Base-by-base conservation (phyloP, 2,329 filamentous ascomycete species). In the Ramularia endophylla region DNA sequence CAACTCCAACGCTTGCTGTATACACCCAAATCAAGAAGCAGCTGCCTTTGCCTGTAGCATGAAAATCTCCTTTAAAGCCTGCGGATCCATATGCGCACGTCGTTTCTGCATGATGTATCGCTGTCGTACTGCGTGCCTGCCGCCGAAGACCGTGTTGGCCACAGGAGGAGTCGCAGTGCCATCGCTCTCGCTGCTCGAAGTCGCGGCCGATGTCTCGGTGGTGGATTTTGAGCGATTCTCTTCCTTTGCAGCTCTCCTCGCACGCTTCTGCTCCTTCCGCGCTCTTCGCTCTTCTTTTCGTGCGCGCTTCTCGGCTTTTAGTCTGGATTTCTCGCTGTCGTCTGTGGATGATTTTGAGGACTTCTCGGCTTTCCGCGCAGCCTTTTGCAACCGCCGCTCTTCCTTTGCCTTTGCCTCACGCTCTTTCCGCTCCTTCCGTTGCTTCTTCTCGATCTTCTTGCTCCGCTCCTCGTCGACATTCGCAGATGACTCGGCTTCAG, bases 31-130 rank as follows among this genome's bases (percentile, higher is more conserved):
- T 17, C 32, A 34, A 11, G 15, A 53, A 12, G 50, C 40, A 18
- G 51, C 44, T 17, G 49, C 42, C 34, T 47, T 44, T 34, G 65
- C 52, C 50, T 83, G 83, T 43, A 84, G 72, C 81, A 84, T 84
- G 52, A 84, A 81, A 57, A 85, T 85, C 78, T 95, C 88, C 62
- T 89, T 90, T 58, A 97, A 66, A 11, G 88, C 86, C 58, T 83
- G 80, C 36, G 81, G 75, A 63, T 95, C 85, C 69, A 87, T 76
- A 44, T 88, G 77, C 2, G 89, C 88, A 69, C 83, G 78, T 56
- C 80, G 81, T 71, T 97, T 97, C 55, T 92, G 86, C 42, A 83
- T 83, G 57, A 97, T 95, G 64, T 89, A 87, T 46, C 87, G 76
- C 52, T 85, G 80, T 49, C 90, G 74, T 34, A 89, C 79, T 40